Base-by-base conservation (phyloP, 257 asterid genomes). In the Solanum bulbocastanum region DNA sequence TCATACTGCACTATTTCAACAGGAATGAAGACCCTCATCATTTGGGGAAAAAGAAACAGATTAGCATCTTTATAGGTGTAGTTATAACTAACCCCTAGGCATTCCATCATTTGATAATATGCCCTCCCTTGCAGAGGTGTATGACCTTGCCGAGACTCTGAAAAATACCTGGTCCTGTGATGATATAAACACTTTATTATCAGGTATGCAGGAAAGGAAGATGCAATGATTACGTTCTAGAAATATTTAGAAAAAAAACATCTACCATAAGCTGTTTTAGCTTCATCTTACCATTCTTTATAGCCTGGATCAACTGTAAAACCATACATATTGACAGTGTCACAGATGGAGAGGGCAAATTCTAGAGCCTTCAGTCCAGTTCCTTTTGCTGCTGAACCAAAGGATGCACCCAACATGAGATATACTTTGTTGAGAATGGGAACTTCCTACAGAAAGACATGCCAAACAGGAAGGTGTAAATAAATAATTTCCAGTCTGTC, bases 231-330 rank as follows among this genome's bases (percentile, higher is more conserved):
- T 37, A 44, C 75, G 60, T 71, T 72, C 27, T 81, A 81, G 44
- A 76, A 81, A 49, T 81, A 46, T 46, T 81, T 46, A 46, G 42
- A 46, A 9, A 81, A 81, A 46, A 3, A 32, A 46, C 16, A 88
- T 6, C 60, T 33, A 18, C 52, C 30, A 44, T 62, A 76, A 83
- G 56, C 10, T 40, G 52, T 46, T 75, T 56, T 69, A 86, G 69
- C 52, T 82, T 44, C 36, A 39, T 39, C 88, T 35, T 91, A 92
- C 93, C 94, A 94, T 92, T 97, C 99, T 89, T 94, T 95, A 89
- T 97, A 97, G 68, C 99, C 99, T 88, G 99, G 99, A 92, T 97
- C 99, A 40, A 97, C 99, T 83, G 99, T 97, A 91, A 96, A 97
- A 87, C 99, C 99, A 90, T 97, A 97, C 98, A 97, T 97, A 87